Base-by-base conservation (phyloP, 495 filamentous ascomycete genomes). In the Cryomyces antarcticus region DNA sequence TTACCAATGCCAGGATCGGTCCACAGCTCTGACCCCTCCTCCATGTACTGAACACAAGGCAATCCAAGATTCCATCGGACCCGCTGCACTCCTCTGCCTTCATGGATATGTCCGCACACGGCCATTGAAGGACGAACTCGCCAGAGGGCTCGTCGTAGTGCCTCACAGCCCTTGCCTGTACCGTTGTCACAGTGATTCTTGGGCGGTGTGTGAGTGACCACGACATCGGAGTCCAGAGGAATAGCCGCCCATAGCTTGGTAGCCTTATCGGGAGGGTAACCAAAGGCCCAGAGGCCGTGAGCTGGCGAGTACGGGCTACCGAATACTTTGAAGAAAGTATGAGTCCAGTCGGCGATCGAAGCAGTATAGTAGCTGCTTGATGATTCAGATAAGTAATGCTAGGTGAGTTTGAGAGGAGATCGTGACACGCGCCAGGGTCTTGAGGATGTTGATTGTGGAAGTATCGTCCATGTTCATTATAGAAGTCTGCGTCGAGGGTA, bases 271-370 rank as follows among this genome's bases (percentile, higher is more conserved):
- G 57, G 53, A 11, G 63, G 58, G 54, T 88, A 88, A 49, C 71
- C 67, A 50, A 82, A 88, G 0, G 80, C 81, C 80, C 80, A 86
- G 9, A 59, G 60, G 2, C 75, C 71, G n/a, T 62, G 50, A 5
- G 39, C 41, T 3, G 77, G 80, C 28, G 75, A 75, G 47, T 69
- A 78, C 1, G 82, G 83, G 2, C 80, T 87, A 5, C 79, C 81
- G 47, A 86, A 87, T 28, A 86, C 68, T 39, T 69, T 77, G 58
- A 89, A 82, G 27, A 57, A 61, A 31, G 77, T 85, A 11, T 60
- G 63, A 39, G 77, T 0, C 78, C 80, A 27, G 59, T 59, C 7
- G 70, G 57, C 27, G 68, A 64, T 24, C 50, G 64, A 35, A 86
- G 62, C 29, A 63, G 65, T 50, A 87, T 62, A 5, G 63, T 55